A percentile compares a stretch with the other conserved stretches of the same genome.
phyloP scores from a whole-genome alignment of 2,329 filamentous ascomycete species.

The Sclerotinia borealis region DNA sequence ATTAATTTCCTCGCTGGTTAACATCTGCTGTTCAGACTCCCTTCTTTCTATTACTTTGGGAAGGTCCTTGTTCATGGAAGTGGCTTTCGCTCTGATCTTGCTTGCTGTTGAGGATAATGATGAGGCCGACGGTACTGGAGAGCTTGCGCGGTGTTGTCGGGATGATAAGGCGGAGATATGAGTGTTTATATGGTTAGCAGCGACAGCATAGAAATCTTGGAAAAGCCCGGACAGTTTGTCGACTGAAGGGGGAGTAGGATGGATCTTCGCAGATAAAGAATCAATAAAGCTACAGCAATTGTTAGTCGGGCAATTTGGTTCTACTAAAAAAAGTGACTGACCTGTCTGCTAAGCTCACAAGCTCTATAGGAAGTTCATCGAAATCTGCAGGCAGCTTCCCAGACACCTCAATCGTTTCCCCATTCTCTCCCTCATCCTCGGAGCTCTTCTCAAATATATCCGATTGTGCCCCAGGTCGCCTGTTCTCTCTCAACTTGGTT shows the following conservation, averaged over 20 bases:
- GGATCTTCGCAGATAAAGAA: slow-evolving; percentile 78
- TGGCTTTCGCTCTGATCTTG: slow-evolving; percentile 49
- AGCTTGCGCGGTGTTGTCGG: slow-evolving; percentile 62
- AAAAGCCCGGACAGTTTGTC: slow-evolving; percentile 81
- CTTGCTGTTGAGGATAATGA: slow-evolving; percentile 52
- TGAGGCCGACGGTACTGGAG: slow-evolving; percentile 48
- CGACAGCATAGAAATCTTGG: slow-evolving; percentile 85
- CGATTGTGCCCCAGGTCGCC: slow-evolving; percentile 20
- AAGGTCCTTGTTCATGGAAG: slow-evolving; percentile 49
- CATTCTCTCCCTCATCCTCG: slow-evolving; percentile 31
- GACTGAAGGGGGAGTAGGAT: slow-evolving; percentile 75
- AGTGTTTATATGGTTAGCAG: slow-evolving; percentile 75
- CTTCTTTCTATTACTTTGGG: slow-evolving; percentile 35
- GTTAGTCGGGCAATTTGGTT: not conserved
- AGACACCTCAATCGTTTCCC: slow-evolving; percentile 9
- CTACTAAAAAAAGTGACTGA: slow-evolving; percentile 33
- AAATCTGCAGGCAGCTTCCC: slow-evolving; percentile 46
- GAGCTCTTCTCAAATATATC: slow-evolving; percentile 37
- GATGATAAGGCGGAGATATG: slow-evolving; percentile 78
- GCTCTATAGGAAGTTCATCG: slow-evolving; percentile 88
- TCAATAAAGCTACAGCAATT: slow-evolving; percentile 68
- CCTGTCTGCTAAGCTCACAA: slow-evolving; percentile 85
- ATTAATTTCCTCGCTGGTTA: slow-evolving; percentile 78
- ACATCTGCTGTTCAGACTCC: slow-evolving; percentile 69
- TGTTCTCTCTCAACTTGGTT: slow-evolving; percentile 12